A percentile compares a stretch with the other conserved stretches of the same genome.
These are phyloP conservation scores for Paecilomyces formosus DNA, from an alignment of 2,329 filamentous ascomycete genomes.

Conservation along the genomic window DNA sequence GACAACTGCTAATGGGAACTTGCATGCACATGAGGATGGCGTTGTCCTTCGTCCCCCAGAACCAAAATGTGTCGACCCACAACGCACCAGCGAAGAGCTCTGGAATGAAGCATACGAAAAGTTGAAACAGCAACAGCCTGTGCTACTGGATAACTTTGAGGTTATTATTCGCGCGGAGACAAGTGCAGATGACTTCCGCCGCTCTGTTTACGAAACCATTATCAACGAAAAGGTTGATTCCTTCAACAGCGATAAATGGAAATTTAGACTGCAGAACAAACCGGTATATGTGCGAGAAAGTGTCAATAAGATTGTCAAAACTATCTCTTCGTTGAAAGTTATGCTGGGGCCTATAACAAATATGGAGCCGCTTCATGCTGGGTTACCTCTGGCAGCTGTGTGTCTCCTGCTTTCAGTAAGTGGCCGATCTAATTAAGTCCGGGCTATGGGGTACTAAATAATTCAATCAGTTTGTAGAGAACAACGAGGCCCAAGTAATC, in stretches of 20 bases:
- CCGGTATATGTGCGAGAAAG: neutral
- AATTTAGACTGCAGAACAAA: neutral
- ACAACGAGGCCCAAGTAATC: neutral
- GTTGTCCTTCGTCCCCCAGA: neutral
- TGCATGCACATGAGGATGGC: neutral
- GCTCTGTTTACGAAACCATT: neutral
- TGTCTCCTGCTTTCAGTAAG: neutral
- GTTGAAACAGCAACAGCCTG: neutral
- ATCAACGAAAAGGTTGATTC: neutral
- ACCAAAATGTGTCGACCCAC: neutral
- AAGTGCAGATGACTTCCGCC: neutral
- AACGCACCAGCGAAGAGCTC: neutral
- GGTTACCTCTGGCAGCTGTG: neutral
- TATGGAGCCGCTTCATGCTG: neutral
- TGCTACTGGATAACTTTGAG: neutral
- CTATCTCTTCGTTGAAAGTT: neutral
- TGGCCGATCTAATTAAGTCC: neutral
- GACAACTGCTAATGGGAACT: neutral
- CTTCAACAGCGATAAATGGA: neutral
- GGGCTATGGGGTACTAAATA: neutral
- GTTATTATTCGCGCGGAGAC: neutral
- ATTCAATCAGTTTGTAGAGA: neutral
- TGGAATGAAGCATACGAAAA: neutral
- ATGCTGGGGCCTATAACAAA: neutral
- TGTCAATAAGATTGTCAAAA: neutral